Percentiles rank a stretch among this genome's conserved stretches.
Conservation (phyloP, 2,329 filamentous ascomycete species). For the Colletotrichum sp. region DNA sequence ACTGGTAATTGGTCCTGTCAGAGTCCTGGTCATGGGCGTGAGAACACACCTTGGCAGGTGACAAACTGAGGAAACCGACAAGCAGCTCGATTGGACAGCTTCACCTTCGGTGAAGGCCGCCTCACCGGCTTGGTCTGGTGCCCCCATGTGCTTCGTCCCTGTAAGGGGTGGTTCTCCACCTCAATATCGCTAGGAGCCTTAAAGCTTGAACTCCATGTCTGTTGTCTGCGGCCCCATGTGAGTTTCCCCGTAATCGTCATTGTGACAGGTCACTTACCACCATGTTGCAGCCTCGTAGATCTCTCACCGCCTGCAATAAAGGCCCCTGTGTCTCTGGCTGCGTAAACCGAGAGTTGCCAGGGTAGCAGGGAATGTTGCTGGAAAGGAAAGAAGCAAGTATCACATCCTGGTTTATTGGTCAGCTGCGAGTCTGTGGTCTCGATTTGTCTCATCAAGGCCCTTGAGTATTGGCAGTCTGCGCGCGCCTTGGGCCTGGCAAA, state of each 20-base stretch:
- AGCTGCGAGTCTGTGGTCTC: background rate
- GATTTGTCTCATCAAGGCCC: background rate
- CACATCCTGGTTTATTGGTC: background rate
- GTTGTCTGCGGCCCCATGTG: background rate
- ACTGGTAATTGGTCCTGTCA: background rate
- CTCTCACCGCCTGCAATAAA: constrained; percentile 13
- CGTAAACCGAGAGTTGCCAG: background rate
- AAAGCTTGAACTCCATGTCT: constrained; percentile 12
- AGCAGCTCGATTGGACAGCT: background rate
- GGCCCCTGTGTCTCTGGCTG: background rate
- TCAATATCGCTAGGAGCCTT: constrained; percentile 16
- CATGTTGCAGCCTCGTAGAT: constrained; percentile 13
- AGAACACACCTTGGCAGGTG: background rate
- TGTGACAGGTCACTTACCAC: constrained; percentile 16
- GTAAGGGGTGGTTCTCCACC: constrained; percentile 2
- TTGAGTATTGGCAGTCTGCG: background rate
- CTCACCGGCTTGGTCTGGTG: constrained; percentile 3
- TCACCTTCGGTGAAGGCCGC: constrained; percentile 6
- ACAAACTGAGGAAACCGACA: background rate
- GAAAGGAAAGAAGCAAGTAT: background rate
- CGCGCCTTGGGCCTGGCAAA: background rate
- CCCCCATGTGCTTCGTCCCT: background rate
- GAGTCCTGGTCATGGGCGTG: background rate
- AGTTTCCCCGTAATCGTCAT: background rate
- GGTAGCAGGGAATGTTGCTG: background rate